Evolutionary conservation across 106 monocot species (phyloP).

Genomic region (Dendrobium huoshanense): DNA sequence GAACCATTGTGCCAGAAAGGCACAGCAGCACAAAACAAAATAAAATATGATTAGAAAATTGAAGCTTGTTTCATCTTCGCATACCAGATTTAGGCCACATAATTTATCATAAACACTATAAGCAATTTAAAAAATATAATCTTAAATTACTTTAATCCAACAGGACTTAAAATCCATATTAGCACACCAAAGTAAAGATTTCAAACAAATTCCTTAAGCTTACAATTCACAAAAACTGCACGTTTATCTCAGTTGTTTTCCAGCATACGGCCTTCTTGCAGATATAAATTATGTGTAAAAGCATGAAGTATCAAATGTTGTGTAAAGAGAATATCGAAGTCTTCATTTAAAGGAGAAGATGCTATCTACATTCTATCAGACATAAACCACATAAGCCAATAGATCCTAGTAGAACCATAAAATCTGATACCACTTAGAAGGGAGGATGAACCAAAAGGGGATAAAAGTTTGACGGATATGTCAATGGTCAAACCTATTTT

Average conservation of each 20-base stretch:
- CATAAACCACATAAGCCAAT: too few relatives aligned
- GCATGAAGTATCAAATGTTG: too few relatives aligned
- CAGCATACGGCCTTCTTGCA: too few relatives aligned
- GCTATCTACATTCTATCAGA: too few relatives aligned
- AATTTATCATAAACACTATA: neutral
- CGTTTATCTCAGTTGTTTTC: neutral
- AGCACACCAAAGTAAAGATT: neutral
- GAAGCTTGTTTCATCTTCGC: neutral
- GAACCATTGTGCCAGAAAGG: neutral
- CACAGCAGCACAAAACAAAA: neutral
- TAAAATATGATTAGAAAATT: too few relatives aligned
- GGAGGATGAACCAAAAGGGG: too few relatives aligned
- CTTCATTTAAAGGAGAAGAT: neutral
- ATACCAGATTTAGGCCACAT: neutral
- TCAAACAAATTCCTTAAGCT: neutral
- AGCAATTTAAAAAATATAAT: neutral
- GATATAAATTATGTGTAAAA: too few relatives aligned
- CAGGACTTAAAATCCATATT: too few relatives aligned
- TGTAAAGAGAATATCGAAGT: neutral
- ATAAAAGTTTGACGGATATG: too few relatives aligned
- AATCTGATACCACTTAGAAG: too few relatives aligned
- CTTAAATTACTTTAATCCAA: neutral
- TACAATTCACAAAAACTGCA: neutral
- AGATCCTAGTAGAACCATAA: too few relatives aligned
- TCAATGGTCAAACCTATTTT: too few relatives aligned